Evolutionary conservation across 257 asterid species (phyloP).

Genomic region (Solanum piurae): DNA sequence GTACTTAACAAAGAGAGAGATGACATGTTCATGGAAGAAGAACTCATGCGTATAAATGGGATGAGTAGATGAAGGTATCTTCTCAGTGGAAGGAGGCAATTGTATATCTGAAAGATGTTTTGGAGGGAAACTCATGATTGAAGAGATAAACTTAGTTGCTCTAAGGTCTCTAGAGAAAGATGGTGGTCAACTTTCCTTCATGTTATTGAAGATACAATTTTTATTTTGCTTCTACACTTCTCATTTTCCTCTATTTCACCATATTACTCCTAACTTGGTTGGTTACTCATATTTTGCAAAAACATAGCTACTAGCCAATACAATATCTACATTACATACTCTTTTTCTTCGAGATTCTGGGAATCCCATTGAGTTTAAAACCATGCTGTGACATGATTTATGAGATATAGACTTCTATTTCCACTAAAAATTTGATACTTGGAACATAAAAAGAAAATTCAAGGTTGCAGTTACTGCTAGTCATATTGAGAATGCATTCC

Average conservation of each 20-base stretch:
- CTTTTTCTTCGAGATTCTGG: background rate
- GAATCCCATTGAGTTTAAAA: background rate
- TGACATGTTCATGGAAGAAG: background rate
- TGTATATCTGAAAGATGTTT: constrained; percentile 39
- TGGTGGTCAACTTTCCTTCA: constrained; percentile 66
- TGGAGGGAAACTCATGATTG: constrained; percentile 49
- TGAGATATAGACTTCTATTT: background rate
- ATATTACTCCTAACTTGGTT: background rate
- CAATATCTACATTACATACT: background rate
- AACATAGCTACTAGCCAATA: background rate
- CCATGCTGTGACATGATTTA: background rate
- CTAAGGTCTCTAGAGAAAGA: constrained; percentile 28
- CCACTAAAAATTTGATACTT: background rate
- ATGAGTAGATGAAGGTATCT: constrained; percentile 29
- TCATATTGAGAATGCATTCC: background rate
- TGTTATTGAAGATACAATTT: constrained; percentile 47
- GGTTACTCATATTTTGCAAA: background rate
- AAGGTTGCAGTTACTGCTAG: background rate
- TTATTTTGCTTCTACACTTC: background rate
- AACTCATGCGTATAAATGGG: constrained; percentile 10
- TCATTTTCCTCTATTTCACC: background rate
- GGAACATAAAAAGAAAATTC: background rate
- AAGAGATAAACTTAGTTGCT: constrained; percentile 36
- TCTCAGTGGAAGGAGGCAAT: constrained; percentile 47
- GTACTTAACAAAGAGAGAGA: constrained; percentile 27